phyloP scores from a whole-genome alignment of 2,329 filamentous ascomycete genomes.

The Rutstroemia sp. region DNA sequence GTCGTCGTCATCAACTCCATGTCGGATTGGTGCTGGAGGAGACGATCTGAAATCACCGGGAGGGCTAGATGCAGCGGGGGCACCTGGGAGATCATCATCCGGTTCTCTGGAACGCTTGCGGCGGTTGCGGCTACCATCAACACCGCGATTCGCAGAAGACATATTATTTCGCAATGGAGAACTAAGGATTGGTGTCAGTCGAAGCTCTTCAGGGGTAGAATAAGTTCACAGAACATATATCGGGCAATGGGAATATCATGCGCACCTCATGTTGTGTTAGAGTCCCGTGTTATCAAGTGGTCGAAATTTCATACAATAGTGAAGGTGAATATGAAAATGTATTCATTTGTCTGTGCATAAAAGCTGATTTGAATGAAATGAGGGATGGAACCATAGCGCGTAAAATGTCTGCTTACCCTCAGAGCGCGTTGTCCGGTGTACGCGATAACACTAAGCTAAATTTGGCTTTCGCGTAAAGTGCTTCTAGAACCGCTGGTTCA shows the following conservation, averaged over 20 bases:
- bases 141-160: slow-evolving; percentile 75
- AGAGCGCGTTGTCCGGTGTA: background rate
- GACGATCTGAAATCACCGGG: slow-evolving; percentile 51
- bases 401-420: too few species aligned
- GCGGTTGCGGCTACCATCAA: slow-evolving; percentile 38
- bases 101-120: slow-evolving; percentile 60
- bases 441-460: slow-evolving; percentile 4
- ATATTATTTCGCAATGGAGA: slow-evolving; percentile 77
- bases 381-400: background rate
- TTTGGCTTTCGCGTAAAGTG: slow-evolving; percentile 17
- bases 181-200: slow-evolving; percentile 40
- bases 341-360: background rate
- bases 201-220: slow-evolving; percentile 1
- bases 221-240: background rate
- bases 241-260: background rate
- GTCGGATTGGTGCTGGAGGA: slow-evolving; percentile 53
- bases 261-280: slow-evolving; percentile 23
- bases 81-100: slow-evolving; percentile 50
- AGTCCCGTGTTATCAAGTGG: background rate
- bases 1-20: slow-evolving; percentile 56
- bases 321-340: background rate
- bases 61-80: slow-evolving; percentile 47
- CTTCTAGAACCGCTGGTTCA: background rate
- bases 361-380: background rate
- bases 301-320: too few species aligned